These are phyloP conservation scores for Cercospora sp. DNA, from an alignment of 2,329 filamentous ascomycete genomes.

Conservation along the genomic window DNA sequence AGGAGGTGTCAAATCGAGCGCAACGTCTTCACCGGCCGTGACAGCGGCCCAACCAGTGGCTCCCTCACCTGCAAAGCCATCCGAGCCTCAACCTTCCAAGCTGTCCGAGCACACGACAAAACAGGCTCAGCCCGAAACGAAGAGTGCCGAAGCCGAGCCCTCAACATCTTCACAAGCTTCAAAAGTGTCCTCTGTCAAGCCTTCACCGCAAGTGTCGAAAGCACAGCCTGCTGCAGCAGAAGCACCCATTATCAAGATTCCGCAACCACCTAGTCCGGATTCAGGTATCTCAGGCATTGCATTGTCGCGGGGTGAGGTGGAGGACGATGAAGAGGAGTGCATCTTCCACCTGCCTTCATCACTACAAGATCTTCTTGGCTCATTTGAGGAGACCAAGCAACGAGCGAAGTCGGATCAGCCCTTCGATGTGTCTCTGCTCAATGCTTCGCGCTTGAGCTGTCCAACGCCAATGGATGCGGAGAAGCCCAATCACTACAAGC, in stretches of 20 bases:
- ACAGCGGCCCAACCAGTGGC: conserved; percentile 46
- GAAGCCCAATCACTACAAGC: conserved; percentile 78
- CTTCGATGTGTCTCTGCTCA: conserved; percentile 70
- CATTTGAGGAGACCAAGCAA: conserved; percentile 80
- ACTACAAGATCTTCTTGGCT: conserved; percentile 84
- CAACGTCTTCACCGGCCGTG: conserved; percentile 56
- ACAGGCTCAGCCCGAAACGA: conserved; percentile 33
- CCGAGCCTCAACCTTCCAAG: conserved; percentile 29
- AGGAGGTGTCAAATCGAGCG: conserved; percentile 57
- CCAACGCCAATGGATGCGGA: conserved; percentile 79
- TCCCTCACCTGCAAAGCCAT: conserved; percentile 41
- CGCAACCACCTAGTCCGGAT: conserved; percentile 38
- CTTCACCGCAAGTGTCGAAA: conserved; percentile 42
- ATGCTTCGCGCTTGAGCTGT: conserved; percentile 69
- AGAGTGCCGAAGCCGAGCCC: conserved; percentile 25
- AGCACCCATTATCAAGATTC: conserved; percentile 21
- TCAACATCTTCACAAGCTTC: conserved; percentile 21
- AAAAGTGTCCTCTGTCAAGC: conserved; percentile 31
- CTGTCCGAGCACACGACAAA: conserved; percentile 32
- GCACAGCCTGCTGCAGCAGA: conserved; percentile 37
- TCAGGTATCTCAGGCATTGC: conserved; percentile 39
- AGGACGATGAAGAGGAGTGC: conserved; percentile 61
- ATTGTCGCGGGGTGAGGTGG: conserved; percentile 54
- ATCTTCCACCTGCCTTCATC: conserved; percentile 90
- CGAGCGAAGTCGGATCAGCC: conserved; percentile 62